Conservation (phyloP, 768 basidiomycete species). For the Russula lepida region DNA sequence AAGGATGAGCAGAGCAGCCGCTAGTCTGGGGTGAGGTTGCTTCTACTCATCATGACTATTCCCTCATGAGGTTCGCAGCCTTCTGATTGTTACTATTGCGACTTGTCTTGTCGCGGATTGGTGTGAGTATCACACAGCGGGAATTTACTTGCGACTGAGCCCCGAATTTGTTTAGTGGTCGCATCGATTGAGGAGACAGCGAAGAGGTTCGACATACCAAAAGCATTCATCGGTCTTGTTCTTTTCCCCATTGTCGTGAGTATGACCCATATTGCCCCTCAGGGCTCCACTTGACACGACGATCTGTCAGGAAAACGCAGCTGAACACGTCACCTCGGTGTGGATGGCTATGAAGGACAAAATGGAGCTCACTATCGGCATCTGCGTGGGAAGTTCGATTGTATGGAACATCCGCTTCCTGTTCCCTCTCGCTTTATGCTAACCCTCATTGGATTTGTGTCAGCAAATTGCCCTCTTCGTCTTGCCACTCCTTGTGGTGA, state of each 20-base stretch:
- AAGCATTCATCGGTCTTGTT: slow-evolving; percentile 79
- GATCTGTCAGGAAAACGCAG: slow-evolving; percentile 55
- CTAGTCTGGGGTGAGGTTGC: slow-evolving; percentile 40
- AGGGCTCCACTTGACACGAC: background rate
- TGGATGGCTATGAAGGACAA: slow-evolving; percentile 84
- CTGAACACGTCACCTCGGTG: slow-evolving; percentile 78
- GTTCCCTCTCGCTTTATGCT: background rate
- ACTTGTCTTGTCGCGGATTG: slow-evolving; percentile 89
- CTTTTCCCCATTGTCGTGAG: slow-evolving; percentile 79
- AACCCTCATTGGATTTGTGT: background rate
- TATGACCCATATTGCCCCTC: slow-evolving; percentile 6
- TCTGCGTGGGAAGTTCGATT: slow-evolving; percentile 76
- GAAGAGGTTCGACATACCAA: slow-evolving; percentile 68
- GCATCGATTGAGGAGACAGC: slow-evolving; percentile 91
- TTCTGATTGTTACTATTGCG: slow-evolving; percentile 66
- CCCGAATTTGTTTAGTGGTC: slow-evolving; percentile 46
- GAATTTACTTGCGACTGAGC: background rate
- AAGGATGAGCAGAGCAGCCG: slow-evolving; percentile 65
- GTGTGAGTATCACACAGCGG: slow-evolving; percentile 37
- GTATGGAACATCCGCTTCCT: slow-evolving; percentile 33
- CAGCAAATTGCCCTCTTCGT: slow-evolving; percentile 85
- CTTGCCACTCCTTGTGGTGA: slow-evolving; percentile 76
- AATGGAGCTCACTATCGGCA: slow-evolving; percentile 67
- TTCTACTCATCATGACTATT: background rate
- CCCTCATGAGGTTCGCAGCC: slow-evolving; percentile 29